Percentiles rank a stretch among this genome's conserved stretches.
Conservation (phyloP, 495 filamentous ascomycete genomes). For the Aspergillus nidulans region DNA sequence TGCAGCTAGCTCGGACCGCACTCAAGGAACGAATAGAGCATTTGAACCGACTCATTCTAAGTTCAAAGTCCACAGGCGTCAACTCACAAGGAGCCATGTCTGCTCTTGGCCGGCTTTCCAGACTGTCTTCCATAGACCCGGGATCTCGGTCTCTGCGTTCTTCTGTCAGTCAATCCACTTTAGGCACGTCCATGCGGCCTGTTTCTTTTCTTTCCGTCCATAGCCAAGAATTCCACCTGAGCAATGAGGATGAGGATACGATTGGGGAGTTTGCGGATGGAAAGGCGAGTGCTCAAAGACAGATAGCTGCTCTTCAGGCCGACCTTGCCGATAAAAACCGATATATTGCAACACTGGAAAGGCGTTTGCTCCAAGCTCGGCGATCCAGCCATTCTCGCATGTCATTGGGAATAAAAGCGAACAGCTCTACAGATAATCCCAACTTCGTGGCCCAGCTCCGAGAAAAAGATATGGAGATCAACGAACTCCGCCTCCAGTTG, state of each 20-base stretch:
- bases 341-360: conserved; percentile 91
- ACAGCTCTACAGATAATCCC: conserved; percentile 60
- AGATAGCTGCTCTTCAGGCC: conserved; percentile 84
- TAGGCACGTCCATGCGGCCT: conserved; percentile 57
- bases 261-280: conserved; percentile 83
- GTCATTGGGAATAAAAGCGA: conserved; percentile 60
- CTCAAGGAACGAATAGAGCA: conserved; percentile 97
- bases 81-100: conserved; percentile 70
- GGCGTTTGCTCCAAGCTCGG: conserved; percentile 84
- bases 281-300: conserved; percentile 70
- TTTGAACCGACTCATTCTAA: conserved; percentile 89
- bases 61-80: conserved; percentile 91
- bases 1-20: conserved; percentile 93
- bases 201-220: conserved; percentile 60
- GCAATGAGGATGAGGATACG: conserved; percentile 59
- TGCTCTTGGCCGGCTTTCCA: conserved; percentile 64
- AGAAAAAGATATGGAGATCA: conserved; percentile 93
- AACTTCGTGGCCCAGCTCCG: conserved; percentile 63
- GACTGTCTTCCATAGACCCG: conserved; percentile 49
- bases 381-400: conserved; percentile 85
- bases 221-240: conserved; percentile 35
- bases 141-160: conserved; percentile 61
- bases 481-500: conserved; percentile 78
- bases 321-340: conserved; percentile 93
- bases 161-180: conserved; percentile 66